Conservation (phyloP, 1,284 basidiomycete genomes). For the Ganoderma sinense region DNA sequence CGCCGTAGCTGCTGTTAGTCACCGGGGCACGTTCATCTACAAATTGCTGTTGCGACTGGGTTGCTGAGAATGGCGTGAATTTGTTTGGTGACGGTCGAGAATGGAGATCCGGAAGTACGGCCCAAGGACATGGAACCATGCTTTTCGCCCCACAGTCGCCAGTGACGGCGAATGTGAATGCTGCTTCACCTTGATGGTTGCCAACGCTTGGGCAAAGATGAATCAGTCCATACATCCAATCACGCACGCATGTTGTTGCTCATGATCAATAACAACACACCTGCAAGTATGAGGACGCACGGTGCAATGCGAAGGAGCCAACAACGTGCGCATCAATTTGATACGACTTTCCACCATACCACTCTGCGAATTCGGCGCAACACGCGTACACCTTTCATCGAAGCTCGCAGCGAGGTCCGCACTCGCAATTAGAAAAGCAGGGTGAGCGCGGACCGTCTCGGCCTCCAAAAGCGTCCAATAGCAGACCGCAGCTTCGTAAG, state of each 20-base stretch:
- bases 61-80: neutral
- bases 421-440: neutral
- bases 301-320: neutral
- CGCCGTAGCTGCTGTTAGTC: neutral
- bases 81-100: neutral
- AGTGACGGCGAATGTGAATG: neutral
- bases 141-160: neutral
- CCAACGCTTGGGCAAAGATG: neutral
- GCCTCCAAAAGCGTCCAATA: neutral
- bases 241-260: neutral
- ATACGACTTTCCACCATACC: neutral
- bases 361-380: neutral
- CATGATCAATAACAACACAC: neutral
- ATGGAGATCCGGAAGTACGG: no score
- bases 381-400: neutral
- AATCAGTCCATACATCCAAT: neutral
- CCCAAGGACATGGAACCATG: neutral
- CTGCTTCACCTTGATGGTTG: neutral
- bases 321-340: neutral
- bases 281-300: neutral
- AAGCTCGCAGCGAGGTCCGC: neutral
- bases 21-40: neutral
- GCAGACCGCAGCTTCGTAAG: neutral
- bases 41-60: neutral
- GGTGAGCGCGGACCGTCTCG: neutral